Base-by-base conservation (phyloP, 2,329 filamentous ascomycete species). In the Helotiales sp. region DNA sequence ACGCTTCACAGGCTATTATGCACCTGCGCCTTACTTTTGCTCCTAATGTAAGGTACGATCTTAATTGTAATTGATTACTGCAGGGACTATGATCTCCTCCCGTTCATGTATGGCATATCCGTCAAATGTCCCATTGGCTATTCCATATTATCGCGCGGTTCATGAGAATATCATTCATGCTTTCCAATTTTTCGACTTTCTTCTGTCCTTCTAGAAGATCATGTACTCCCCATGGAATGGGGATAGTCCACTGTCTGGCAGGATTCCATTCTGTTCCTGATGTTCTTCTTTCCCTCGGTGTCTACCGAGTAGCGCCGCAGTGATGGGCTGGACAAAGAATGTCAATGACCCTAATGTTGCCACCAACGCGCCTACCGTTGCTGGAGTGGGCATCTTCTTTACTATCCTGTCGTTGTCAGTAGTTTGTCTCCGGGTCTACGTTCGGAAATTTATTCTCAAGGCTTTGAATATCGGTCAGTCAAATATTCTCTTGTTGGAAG, bases 271-370 rank as follows among this genome's bases (percentile, higher is more conserved):
- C 30, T 9, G 15, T 22, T 17, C 30, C 22, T 52, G 12, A 17
- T 55, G 29, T 24, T 55, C 44, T 50, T 48, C 25, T 22, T 22
- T 30, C 15, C 6, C 24, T 55, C 44, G 19, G 50, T 55, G 53
- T 40, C 6, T 31, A 9, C 19, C 17, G 31, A 19, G 12, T 50
- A 40, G 40, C n/a, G 33, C 42, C 34, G 44, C 27, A 40, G 33
- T 25, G n/a, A 57, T 57, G 54, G 38, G 48, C 40, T 57, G 54
- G 54, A 36, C 50, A 22, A 48, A 52, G 38, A 52, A 57, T n/a
- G 15, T 30, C 17, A 40, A 46, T 34, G 42, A 57, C 25, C 38
- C 30, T 27, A 49, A 52, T 52, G 54, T 49, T 36, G 36, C 54
- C 13, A 38, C 54, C 27, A 57, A 57, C 19, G 19, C 49, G 13